phyloP scores from a whole-genome alignment of 1,139 yeast genomes.

The Geotrichum histeridarum region DNA sequence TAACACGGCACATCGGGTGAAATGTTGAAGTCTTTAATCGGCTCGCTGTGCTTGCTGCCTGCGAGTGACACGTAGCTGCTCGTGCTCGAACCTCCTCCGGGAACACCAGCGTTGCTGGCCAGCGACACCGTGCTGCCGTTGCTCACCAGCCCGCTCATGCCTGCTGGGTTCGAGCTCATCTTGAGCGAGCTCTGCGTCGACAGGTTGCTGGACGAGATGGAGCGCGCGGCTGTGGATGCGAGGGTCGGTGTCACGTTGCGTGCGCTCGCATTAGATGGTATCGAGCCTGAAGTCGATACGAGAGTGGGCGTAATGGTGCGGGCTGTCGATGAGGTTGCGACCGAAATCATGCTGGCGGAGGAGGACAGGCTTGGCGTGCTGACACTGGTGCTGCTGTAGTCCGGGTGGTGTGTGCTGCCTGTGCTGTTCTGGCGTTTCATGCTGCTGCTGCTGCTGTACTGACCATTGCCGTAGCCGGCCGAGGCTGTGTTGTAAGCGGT shows the following conservation, averaged over 20 bases:
- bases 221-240: constrained; percentile 2
- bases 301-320: constrained; percentile 8
- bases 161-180: not conserved
- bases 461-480: constrained; percentile 18
- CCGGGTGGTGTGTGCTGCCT: not conserved
- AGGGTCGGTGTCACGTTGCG: constrained; percentile 8
- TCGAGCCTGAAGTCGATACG: not conserved
- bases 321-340: not conserved
- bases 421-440: constrained; percentile 7
- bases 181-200: not conserved
- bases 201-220: not conserved
- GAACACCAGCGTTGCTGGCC: not conserved
- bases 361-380: not conserved
- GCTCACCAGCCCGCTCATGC: constrained; percentile 1
- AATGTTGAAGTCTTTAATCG: constrained; percentile 19
- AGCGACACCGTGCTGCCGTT: not conserved
- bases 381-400: not conserved
- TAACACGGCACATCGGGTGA: constrained; percentile 75
- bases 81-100: not conserved
- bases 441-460: not conserved
- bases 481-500: constrained; percentile 8
- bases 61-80: constrained; percentile 1
- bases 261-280: not conserved
- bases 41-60: constrained; percentile 13
- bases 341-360: not conserved